phyloP scores from a whole-genome alignment of 2,329 filamentous ascomycete genomes.

The Alternaria triticimaculans region DNA sequence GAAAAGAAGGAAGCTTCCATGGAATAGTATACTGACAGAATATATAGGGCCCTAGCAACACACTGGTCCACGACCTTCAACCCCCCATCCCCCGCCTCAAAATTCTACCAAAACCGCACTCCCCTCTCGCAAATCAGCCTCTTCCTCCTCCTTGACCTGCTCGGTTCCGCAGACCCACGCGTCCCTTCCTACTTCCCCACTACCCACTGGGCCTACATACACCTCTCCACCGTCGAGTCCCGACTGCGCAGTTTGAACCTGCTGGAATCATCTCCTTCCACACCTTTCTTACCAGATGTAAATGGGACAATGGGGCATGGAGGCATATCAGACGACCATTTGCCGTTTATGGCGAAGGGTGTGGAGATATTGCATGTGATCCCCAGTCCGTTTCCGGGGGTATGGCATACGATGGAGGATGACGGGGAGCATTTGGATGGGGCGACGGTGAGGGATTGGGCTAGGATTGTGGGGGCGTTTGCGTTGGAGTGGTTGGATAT shows the following conservation, averaged over 20 bases:
- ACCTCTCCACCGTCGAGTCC: constrained; percentile 75
- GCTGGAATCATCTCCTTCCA: constrained; percentile 65
- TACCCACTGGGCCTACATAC: constrained; percentile 91
- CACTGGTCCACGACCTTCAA: constrained; percentile 77
- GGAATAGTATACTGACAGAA: background rate
- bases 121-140: constrained; percentile 81
- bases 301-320: constrained; percentile 34
- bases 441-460: constrained; percentile 84
- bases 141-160: constrained; percentile 89
- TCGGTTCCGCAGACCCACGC: constrained; percentile 71
- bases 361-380: constrained; percentile 92
- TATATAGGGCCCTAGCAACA: constrained; percentile 70
- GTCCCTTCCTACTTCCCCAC: constrained; percentile 88
- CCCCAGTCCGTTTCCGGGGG: constrained; percentile 76
- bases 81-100: constrained; percentile 66
- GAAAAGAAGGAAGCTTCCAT: background rate
- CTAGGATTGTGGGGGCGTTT: constrained; percentile 82
- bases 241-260: constrained; percentile 72
- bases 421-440: constrained; percentile 84
- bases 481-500: constrained; percentile 92
- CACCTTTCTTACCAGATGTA: constrained; percentile 58
- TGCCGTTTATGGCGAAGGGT: constrained; percentile 86
- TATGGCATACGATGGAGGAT: constrained; percentile 88
- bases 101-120: constrained; percentile 66
- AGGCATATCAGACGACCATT: constrained; percentile 83